Evolutionary conservation across 2,329 filamentous ascomycete species (phyloP), one percentile per base, ranked within the genome.

Genomic region (Rugonectria rugulosa): DNA sequence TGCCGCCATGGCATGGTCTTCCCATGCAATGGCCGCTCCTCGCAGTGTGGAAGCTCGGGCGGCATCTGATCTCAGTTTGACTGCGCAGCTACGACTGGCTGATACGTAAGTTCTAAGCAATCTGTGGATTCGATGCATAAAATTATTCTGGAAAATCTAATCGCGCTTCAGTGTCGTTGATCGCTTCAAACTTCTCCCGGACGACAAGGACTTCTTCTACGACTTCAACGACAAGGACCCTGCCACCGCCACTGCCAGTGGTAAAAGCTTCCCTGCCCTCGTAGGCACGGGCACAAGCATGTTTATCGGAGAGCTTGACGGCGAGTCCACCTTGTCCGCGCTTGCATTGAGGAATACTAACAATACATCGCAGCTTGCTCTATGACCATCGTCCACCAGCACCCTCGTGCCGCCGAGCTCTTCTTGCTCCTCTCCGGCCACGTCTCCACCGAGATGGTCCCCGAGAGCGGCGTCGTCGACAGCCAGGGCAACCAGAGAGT

Each of bases 321-420:
- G 70, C 72, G 61, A 61, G 69, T 58, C 17, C n/a, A 14, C 5
- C 14, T 23, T 12, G 10, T 9, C 4, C 4, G 17, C 20, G n/a
- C 6, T 21, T n/a, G 8, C 27, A n/a, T 3, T 14, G 2, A 8
- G 2, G 9, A 38, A 5, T 7, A 4, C 10, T 10, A 38, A 2
- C 8, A 5, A 20, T 6, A 4, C 4, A 21, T 2, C 14, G 12
- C 11, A 68, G 72, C 75, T 26, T 86, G 81, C 63, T 81, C 79
- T 53, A 81, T 85, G 71, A 83, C 82, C 73, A 83, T 79, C 10
- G 79, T 81, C 15, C 82, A 85, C 72, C 74, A 80, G 2, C 81
- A 84, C 69, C 80, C 79, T 42, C 80, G 82, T 29, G 77, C 78
- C 21, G 75, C 78, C 26, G 81, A 85, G 72, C 77, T 85, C 42